Base-by-base conservation (phyloP, 768 basidiomycete genomes). In the Suillus sp. region DNA sequence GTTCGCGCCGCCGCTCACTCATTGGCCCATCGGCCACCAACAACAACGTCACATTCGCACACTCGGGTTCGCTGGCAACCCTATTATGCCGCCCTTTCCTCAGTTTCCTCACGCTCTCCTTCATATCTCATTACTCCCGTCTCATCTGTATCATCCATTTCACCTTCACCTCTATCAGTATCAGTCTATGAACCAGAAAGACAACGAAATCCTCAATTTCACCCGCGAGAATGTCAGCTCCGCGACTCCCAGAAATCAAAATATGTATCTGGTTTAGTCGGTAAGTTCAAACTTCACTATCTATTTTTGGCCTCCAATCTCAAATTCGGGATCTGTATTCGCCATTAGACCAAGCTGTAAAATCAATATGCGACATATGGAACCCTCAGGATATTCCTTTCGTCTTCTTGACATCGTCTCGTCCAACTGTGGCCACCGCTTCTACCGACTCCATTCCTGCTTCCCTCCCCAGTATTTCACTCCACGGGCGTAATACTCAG, bases 301-400 rank as follows among this genome's bases (percentile, higher is more conserved):
- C 57, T 45, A 40, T 34, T 53, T 53, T 65, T 69, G 68, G 71
- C 65, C 40, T 30, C 35, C 3, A 53, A 43, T 59, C 11, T 62
- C 18, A 61, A 59, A 51, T 74, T 58, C 67, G 65, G 54, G 56
- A 47, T 57, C 48, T 60, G 59, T 18, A 25, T 14, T 25, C 58
- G 2, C 59, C 50, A 51, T 45, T 73, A 93, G 91, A 93, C 79
- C 88, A 91, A 84, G 86, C 91, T 43, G 86, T 92, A 64, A 89
- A 87, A 69, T 87, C 86, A 4, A 75, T 93, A 61, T 86, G 84
- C 71, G 90, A 93, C 67, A 89, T 91, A 75, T 93, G 92, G 92
- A 87, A 82, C 42, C 86, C 87, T 1, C 86, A 92, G 70, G 86
- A 91, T 69, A 88, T 93, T 32, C 91, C 92, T 1, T 55, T 70